Evolutionary conservation across 768 basidiomycete genomes (phyloP).

Genomic region (Boletellus ananiceps): DNA sequence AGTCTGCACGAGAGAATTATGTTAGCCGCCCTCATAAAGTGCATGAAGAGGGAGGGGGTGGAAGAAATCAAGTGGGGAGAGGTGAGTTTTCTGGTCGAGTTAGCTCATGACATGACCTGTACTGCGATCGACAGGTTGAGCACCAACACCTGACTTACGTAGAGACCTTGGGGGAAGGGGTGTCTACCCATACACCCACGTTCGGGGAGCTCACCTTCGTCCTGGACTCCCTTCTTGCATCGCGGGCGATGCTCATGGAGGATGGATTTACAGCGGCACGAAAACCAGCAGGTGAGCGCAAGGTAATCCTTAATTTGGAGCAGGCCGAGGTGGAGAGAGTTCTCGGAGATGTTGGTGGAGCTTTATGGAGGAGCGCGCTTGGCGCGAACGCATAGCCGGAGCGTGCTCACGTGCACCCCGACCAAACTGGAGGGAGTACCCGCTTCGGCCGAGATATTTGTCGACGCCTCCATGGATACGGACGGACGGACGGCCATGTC

Average conservation of each 20-base stretch:
- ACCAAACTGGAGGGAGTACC: not conserved
- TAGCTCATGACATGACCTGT: not conserved
- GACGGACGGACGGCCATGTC: not conserved
- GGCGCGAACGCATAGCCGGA: conserved; percentile 8
- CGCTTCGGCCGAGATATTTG: not conserved
- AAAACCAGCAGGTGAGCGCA: conserved; percentile 61
- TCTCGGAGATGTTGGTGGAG: conserved; percentile 74
- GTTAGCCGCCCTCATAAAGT: conserved; percentile 78
- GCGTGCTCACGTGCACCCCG: not conserved
- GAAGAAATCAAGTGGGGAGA: conserved; percentile 86
- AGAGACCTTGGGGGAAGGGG: conserved; percentile 55
- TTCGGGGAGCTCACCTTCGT: conserved; percentile 61
- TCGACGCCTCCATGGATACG: not conserved
- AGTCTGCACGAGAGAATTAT: conserved; percentile 87
- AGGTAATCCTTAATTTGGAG: conserved; percentile 80
- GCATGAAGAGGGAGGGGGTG: conserved; percentile 77
- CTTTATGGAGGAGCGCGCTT: conserved; percentile 55
- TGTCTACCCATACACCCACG: conserved; percentile 55
- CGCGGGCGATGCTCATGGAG: conserved; percentile 73
- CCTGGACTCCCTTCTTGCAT: conserved; percentile 70
- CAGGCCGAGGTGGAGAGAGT: conserved; percentile 81
- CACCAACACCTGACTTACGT: conserved; percentile 73
- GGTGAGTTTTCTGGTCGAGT: conserved; percentile 37
- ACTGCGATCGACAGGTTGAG: conserved; percentile 46
- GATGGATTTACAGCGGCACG: conserved; percentile 49